Evolutionary conservation across 345 rosid species (phyloP).

Genomic region (Brassica rapa): DNA sequence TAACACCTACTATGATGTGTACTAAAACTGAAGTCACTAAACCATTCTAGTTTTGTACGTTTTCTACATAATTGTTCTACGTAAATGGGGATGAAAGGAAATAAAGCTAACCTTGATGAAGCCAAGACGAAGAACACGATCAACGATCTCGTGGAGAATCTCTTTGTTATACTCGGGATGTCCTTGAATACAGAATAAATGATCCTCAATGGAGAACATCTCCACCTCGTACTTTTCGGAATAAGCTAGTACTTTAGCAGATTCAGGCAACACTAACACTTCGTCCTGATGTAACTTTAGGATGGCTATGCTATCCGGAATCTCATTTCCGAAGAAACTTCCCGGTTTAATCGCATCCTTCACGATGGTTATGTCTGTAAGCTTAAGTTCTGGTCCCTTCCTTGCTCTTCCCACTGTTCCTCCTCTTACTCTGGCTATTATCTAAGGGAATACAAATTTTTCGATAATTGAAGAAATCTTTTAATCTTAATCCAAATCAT

Average conservation of each 20-base stretch:
- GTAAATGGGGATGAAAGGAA: neutral
- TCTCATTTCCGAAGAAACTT: slow-evolving; percentile 44
- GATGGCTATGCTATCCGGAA: slow-evolving; percentile 53
- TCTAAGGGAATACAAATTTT: slow-evolving; percentile 39
- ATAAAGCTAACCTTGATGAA: slow-evolving; percentile 51
- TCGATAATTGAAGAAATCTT: neutral
- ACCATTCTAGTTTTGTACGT: neutral
- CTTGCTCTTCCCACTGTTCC: slow-evolving; percentile 74
- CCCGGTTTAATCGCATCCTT: slow-evolving; percentile 43
- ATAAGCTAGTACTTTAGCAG: slow-evolving; percentile 69
- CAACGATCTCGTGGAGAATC: slow-evolving; percentile 67
- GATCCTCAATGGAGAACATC: slow-evolving; percentile 62
- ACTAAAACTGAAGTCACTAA: neutral
- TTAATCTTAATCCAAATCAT: neutral
- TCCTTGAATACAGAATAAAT: slow-evolving; percentile 86
- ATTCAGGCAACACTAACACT: slow-evolving; percentile 70
- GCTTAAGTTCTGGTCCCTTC: slow-evolving; percentile 75
- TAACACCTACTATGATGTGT: neutral
- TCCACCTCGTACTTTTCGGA: slow-evolving; percentile 82
- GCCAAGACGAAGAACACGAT: slow-evolving; percentile 63
- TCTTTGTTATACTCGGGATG: slow-evolving; percentile 91
- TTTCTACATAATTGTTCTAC: neutral
- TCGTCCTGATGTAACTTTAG: slow-evolving; percentile 88
- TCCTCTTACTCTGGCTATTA: slow-evolving; percentile 80
- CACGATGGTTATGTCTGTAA: slow-evolving; percentile 61